These are phyloP conservation scores for Drechslerella dactyloides DNA, from an alignment of 2,329 filamentous ascomycete species.

Conservation along the genomic window DNA sequence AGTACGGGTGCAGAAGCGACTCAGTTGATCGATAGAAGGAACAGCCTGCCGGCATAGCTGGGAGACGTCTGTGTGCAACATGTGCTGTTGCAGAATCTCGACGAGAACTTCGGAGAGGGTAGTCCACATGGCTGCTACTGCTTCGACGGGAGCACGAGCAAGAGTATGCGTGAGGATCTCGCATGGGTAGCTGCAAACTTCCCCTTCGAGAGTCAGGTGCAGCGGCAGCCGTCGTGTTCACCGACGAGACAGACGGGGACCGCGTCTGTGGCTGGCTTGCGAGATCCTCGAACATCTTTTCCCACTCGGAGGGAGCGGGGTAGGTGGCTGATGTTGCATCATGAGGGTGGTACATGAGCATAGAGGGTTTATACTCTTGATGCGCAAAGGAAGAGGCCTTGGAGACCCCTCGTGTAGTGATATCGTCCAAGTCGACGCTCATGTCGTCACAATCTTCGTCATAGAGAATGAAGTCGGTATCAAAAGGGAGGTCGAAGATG, in stretches of 20 bases:
- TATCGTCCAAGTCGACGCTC: constrained; percentile 29
- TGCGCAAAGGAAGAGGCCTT: constrained; percentile 33
- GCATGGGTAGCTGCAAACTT: constrained; percentile 5
- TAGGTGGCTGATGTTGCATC: constrained; percentile 21
- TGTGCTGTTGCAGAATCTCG: constrained; percentile 13
- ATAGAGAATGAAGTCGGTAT: constrained; percentile 31
- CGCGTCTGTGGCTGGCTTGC: constrained; percentile 11
- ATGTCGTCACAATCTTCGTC: constrained; percentile 21
- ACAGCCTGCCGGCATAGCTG: constrained; percentile 15
- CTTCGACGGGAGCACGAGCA: constrained; percentile 17
- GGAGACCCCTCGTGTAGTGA: constrained; percentile 35
- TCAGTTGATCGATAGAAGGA: constrained; percentile 29
- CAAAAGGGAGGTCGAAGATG: constrained; percentile 30
- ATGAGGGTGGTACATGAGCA: constrained; percentile 36
- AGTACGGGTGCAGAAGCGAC: constrained; percentile 7
- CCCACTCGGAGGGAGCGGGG: constrained; percentile 32
- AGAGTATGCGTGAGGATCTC: constrained; percentile 1
- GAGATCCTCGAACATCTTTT: constrained; percentile 43
- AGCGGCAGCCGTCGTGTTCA: constrained; percentile 29
- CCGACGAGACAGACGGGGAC: constrained; percentile 23
- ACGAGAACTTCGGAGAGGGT: constrained; percentile 8
- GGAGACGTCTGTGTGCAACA: constrained; percentile 14
- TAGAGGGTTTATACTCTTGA: constrained; percentile 30
- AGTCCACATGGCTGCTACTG: constrained; percentile 9
- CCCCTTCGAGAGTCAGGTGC: constrained; percentile 22